Evolutionary conservation across 2,329 filamentous ascomycete genomes (phyloP), one percentile per base, ranked within the genome.

Genomic region (Rutstroemia sp.): DNA sequence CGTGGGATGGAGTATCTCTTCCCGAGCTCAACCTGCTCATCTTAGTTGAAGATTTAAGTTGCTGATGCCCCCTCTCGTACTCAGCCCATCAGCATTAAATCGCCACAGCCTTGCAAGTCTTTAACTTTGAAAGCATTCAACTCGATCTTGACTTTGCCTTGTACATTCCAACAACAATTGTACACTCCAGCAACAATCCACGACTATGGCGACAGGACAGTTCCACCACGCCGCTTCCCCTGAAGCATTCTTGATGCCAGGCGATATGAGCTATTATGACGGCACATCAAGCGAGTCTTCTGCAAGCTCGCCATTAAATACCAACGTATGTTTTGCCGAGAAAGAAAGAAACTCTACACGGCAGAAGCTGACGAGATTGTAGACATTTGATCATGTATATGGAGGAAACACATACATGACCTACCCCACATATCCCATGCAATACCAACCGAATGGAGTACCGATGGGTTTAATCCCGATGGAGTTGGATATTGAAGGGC

Each of bases 281-380:
- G 63, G 64, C 2, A 68, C 65, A 9, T 68, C 67, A 17, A 68
- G 67, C 56, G 66, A 69, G 45, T 67, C 65, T 39, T 68, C 67
- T 5, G 65, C 65, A 44, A 67, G 65, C 57, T 68, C 67, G 17
- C 65, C 67, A 34, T 41, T 67, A 47, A 67, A 66, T 50, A 63
- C 57, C 50, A 64, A 67, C 58, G 67, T 67, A 58, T 56, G 64
- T 57, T 46, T 42, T 42, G 5, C 37, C 37, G 19, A 51, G 14
- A 6, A 44, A 27, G 14, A 6, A 44, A 27, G 14, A 6, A 44
- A 10, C 14, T 17, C 16, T 48, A n/a, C 46, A 6, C 17, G 25
- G 9, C 21, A 45, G 34, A 25, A 37, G 34, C 58, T 61, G 61
- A 45, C 62, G 45, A 23, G 30, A n/a, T 44, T 42, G 51, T 7